phyloP scores from a whole-genome alignment of 495 filamentous ascomycete genomes.

The Letharia lupina region DNA sequence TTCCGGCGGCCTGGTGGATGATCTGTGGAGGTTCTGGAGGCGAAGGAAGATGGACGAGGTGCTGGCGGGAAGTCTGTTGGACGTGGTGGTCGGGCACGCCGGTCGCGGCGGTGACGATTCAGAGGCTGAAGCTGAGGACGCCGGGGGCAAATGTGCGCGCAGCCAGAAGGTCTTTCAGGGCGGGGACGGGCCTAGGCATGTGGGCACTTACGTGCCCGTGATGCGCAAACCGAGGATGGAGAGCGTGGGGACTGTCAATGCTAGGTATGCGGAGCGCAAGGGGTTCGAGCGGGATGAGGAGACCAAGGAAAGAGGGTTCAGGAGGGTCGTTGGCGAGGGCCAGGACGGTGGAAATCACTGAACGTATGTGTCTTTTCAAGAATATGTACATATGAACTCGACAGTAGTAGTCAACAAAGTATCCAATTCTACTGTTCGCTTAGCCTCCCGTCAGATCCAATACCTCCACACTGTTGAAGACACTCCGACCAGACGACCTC shows the following conservation, averaged over 20 bases:
- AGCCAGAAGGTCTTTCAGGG: constrained; percentile 65
- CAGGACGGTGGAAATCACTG: neutral
- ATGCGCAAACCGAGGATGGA: constrained; percentile 56
- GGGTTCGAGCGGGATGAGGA: constrained; percentile 37
- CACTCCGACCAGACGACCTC: neutral
- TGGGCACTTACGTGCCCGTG: constrained; percentile 64
- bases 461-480: constrained; percentile 19
- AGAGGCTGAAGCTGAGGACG: constrained; percentile 25
- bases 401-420: neutral
- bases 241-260: constrained; percentile 62
- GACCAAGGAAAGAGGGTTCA: constrained; percentile 1
- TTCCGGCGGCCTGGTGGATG: constrained; percentile 56
- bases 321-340: neutral
- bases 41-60: constrained; percentile 82
- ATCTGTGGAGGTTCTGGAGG: constrained; percentile 75
- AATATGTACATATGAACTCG: neutral
- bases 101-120: constrained; percentile 23
- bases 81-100: constrained; percentile 49
- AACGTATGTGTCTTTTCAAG: neutral
- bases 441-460: constrained; percentile 22
- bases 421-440: neutral
- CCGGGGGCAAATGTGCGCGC: constrained; percentile 18
- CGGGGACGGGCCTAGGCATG: constrained; percentile 46
- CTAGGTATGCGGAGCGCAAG: constrained; percentile 64
- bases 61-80: constrained; percentile 58